Conservation (phyloP, 441 rosid genomes). For the Populus hybrid region DNA sequence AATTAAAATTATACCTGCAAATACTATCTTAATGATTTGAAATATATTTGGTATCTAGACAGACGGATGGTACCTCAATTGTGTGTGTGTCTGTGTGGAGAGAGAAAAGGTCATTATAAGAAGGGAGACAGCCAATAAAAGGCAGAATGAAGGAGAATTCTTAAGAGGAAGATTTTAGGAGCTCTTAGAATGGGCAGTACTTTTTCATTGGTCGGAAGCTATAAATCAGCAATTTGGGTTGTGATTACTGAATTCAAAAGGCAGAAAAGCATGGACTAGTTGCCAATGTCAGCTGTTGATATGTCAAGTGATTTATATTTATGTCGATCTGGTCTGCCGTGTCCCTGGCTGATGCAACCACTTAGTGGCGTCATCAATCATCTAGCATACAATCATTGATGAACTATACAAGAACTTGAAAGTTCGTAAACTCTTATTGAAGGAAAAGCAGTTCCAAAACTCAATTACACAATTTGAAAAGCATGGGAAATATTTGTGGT, state of each 20-base stretch:
- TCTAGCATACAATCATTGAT: neutral
- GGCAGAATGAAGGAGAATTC: neutral
- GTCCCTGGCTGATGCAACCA: neutral
- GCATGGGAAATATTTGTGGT: neutral
- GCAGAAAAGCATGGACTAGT: no score
- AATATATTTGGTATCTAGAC: neutral
- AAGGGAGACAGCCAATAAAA: neutral
- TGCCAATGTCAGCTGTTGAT: neutral
- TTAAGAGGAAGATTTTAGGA: neutral
- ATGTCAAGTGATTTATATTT: neutral
- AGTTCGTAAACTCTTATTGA: neutral
- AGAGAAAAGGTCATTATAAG: neutral
- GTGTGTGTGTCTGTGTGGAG: neutral
- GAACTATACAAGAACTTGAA: neutral
- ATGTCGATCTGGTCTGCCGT: neutral
- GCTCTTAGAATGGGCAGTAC: neutral
- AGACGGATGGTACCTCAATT: neutral
- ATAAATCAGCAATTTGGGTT: neutral
- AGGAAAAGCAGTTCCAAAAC: neutral
- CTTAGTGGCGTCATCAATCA: neutral
- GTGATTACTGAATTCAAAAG: neutral
- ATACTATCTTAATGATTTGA: neutral
- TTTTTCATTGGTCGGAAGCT: neutral
- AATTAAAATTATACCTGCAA: neutral
- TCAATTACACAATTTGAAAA: neutral